Percentiles rank a stretch among this genome's conserved stretches.
These are phyloP conservation scores for Calonectria fujianensis DNA, from an alignment of 2,329 filamentous ascomycete genomes.

Conservation along the genomic window DNA sequence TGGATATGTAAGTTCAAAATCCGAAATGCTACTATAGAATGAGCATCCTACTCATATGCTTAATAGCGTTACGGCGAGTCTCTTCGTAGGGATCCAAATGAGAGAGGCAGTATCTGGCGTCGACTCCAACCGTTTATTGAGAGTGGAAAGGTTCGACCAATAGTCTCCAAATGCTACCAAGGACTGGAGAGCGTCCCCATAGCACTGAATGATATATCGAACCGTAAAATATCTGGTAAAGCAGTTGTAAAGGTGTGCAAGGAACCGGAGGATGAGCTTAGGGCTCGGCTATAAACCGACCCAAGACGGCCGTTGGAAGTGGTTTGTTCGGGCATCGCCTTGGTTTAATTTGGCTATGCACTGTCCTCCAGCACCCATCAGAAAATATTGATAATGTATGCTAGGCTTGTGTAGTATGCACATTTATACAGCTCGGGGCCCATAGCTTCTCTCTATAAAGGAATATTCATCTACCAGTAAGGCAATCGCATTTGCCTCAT, in stretches of 20 bases:
- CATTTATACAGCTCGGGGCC: background rate
- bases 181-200: conserved; percentile 69
- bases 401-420: background rate
- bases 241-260: conserved; percentile 67
- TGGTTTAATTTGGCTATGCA: background rate
- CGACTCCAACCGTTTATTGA: conserved; percentile 69
- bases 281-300: conserved; percentile 34
- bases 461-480: background rate
- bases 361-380: background rate
- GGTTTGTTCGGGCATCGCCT: background rate
- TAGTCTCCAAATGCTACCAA: conserved; percentile 69
- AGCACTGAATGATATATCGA: conserved; percentile 71
- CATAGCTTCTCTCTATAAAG: background rate
- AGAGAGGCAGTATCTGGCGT: conserved; percentile 69
- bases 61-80: conserved; percentile 74
- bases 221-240: conserved; percentile 73
- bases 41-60: background rate
- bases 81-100: conserved; percentile 67
- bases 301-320: too few species aligned
- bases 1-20: conserved; percentile 67
- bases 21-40: too few species aligned
- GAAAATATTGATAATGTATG: conserved; percentile 2
- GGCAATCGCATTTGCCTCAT: background rate
- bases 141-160: conserved; percentile 68
- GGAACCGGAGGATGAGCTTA: background rate